Evolutionary conservation across 495 filamentous ascomycete genomes (phyloP).

Genomic region (Pyrenula aspistea): DNA sequence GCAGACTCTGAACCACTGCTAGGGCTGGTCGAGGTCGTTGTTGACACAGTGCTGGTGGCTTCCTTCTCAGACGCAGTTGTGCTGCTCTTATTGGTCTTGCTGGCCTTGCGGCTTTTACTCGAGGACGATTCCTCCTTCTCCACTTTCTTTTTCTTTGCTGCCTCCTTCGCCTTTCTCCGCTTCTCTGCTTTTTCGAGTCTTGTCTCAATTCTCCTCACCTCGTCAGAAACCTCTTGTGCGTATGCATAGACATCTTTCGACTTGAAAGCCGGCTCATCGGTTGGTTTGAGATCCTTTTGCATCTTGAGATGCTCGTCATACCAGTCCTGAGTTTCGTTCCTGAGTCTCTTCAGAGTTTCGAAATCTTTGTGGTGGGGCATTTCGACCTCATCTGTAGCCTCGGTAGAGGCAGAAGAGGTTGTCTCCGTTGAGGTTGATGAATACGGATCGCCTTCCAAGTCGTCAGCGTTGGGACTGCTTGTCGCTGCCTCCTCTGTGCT

Average conservation of each 20-base stretch:
- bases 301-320: constrained; percentile 28
- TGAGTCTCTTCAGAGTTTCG: constrained; percentile 15
- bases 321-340: constrained; percentile 37
- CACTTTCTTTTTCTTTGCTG: constrained; percentile 7
- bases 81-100: neutral
- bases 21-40: neutral
- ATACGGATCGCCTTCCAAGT: constrained; percentile 32
- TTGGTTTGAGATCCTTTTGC: constrained; percentile 11
- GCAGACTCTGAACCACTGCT: neutral
- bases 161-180: constrained; percentile 1
- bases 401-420: constrained; percentile 16
- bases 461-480: constrained; percentile 13
- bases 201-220: constrained; percentile 26
- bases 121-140: constrained; percentile 12
- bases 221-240: constrained; percentile 25
- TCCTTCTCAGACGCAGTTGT: too few species aligned
- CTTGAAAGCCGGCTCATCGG: neutral
- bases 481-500: constrained; percentile 10
- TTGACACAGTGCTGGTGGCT: neutral
- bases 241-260: neutral
- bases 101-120: neutral
- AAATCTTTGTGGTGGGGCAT: constrained; percentile 14
- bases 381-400: constrained; percentile 14
- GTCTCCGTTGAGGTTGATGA: constrained; percentile 12
- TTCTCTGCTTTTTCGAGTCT: constrained; percentile 5